Base-by-base conservation (phyloP, 176 grass and related monocot species). In the Calamus simplicifolius region DNA sequence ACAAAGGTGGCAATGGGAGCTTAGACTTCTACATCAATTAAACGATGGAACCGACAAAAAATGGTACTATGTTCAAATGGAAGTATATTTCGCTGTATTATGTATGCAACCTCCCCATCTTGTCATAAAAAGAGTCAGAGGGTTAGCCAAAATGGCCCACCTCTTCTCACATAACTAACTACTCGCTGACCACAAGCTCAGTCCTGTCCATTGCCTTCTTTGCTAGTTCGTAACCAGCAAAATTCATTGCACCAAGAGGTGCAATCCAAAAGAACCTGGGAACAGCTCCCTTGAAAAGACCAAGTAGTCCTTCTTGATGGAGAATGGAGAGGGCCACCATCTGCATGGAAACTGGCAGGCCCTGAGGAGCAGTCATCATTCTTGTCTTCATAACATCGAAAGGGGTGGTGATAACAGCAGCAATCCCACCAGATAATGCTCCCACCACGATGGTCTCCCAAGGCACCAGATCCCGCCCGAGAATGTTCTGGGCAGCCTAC, bases 391-490 rank as follows among this genome's bases (percentile, higher is more conserved):
- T 53, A 5, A 19, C 51, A 19, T 53, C 16, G 5, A 53, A 53
- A n/a, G 51, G 51, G 25, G 93, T 97, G 4, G 93, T 97, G 14
- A 97, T 62, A 16, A 97, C 74, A 18, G 93, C 93, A 2, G 87
- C 93, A 67, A 97, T 52, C 13, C 93, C 93, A 18, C 93, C 93
- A 25, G 93, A 97, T 51, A 97, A 56, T 19, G 87, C 92, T 29
- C 87, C 92, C 25, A 97, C 87, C 7, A 67, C 63, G 6, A 97
- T 38, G 16, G 78, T 91, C 77, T 97, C 93, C 93, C 87, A 97
- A 52, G 93, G 78, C 74, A 80, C 87, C 69, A 97, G 68, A 1
- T 91, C 87, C 26, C 93, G 79, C 29, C 73, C 78, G 19, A 88
- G 56, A 48, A 85, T 61, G 78, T 83, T 81, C 50, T 73, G 85